These are phyloP conservation scores for Aspergillus egyptiacus DNA, from an alignment of 495 filamentous ascomycete species.

Conservation along the genomic window DNA sequence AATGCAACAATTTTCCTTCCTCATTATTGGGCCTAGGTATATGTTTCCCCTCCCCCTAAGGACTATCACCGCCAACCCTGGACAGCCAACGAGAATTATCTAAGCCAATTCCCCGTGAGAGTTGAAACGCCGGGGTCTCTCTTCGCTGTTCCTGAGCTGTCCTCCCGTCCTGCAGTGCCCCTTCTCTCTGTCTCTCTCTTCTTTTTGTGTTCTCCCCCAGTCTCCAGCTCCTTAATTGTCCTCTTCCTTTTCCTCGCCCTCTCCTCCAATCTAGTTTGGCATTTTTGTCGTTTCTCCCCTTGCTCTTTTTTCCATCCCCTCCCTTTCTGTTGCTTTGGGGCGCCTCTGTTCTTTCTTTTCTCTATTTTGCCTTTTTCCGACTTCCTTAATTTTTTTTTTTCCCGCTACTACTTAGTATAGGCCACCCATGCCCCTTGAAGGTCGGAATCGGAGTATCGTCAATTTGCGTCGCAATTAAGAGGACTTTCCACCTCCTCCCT, in stretches of 20 bases:
- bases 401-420: constrained; percentile 8
- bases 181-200: constrained; percentile 5
- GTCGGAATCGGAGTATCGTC: constrained; percentile 12
- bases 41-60: constrained; percentile 6
- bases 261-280: constrained; percentile 3
- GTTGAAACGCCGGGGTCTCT: constrained; percentile 24
- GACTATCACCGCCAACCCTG: constrained; percentile 5
- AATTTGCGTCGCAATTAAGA: constrained; percentile 13
- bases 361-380: constrained; percentile 8
- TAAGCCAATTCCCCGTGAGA: constrained; percentile 17
- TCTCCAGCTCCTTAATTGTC: constrained; percentile 3
- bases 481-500: not conserved
- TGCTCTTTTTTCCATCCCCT: constrained; percentile 14
- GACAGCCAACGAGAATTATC: constrained; percentile 20
- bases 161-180: not conserved
- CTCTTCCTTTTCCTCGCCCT: constrained; percentile 1
- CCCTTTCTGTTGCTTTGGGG: constrained; percentile 9
- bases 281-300: constrained; percentile 15
- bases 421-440: constrained; percentile 15
- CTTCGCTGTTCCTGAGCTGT: not conserved
- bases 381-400: constrained; percentile 16
- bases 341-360: constrained; percentile 10
- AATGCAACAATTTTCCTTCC: constrained; percentile 1
- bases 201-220: too few relatives aligned
- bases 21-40: constrained; percentile 2